phyloP scores from a whole-genome alignment of 2,329 filamentous ascomycete species.

The Paraphoma chrysanthemicola region DNA sequence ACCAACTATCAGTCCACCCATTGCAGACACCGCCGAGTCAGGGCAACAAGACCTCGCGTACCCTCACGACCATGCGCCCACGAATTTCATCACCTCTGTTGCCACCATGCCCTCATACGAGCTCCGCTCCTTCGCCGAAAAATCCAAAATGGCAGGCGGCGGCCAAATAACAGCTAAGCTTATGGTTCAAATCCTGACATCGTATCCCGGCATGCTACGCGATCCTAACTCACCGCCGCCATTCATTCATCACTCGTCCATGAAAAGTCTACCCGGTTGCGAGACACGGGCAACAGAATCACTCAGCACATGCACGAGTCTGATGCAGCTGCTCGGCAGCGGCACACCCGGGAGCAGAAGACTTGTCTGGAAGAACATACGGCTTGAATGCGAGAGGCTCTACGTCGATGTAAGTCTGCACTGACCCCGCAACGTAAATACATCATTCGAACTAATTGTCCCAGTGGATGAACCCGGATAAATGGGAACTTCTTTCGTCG shows the following conservation, averaged over 20 bases:
- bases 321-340: slow-evolving; percentile 51
- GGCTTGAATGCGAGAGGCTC: slow-evolving; percentile 52
- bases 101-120: slow-evolving; percentile 23
- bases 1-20: no score
- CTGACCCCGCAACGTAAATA: no score
- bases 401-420: slow-evolving; percentile 45
- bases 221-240: slow-evolving; percentile 50
- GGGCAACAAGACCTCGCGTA: no score
- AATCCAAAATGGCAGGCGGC: slow-evolving; percentile 30
- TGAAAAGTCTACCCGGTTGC: slow-evolving; percentile 12
- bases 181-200: slow-evolving; percentile 51
- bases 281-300: slow-evolving; percentile 43
- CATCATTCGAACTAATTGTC: no score
- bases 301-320: slow-evolving; percentile 51
- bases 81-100: slow-evolving; percentile 14
- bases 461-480: slow-evolving; percentile 40
- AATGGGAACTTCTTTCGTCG: slow-evolving; percentile 51
- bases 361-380: slow-evolving; percentile 56
- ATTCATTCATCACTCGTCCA: slow-evolving; percentile 50
- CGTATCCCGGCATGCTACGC: slow-evolving; percentile 52
- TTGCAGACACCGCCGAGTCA: no score
- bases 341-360: slow-evolving; percentile 45
- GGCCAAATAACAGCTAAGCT: slow-evolving; percentile 45
- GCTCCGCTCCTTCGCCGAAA: slow-evolving; percentile 35
- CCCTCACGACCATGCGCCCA: no score